phyloP scores from a whole-genome alignment of 768 basidiomycete species.

The Agaricus subrufescens region DNA sequence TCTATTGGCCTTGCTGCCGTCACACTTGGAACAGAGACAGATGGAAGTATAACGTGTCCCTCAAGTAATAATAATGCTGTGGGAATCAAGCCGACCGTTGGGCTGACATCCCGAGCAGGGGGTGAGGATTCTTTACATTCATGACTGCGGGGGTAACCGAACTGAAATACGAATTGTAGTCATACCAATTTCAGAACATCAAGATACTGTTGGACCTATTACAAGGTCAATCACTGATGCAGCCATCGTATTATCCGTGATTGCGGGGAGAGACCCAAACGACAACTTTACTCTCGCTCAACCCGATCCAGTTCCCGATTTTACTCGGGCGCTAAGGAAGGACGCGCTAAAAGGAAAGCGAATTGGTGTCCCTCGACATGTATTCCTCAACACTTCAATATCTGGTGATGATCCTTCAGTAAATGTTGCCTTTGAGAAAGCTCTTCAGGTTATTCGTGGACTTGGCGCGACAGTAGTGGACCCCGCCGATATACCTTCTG shows the following conservation, averaged over 20 bases:
- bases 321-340: slow-evolving; percentile 43
- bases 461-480: slow-evolving; percentile 55
- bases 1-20: slow-evolving; percentile 50
- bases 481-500: slow-evolving; percentile 56
- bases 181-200: slow-evolving; percentile 51
- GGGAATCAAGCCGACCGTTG: slow-evolving; percentile 59
- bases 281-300: slow-evolving; percentile 53
- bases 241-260: slow-evolving; percentile 50
- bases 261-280: slow-evolving; percentile 50
- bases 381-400: slow-evolving; percentile 29
- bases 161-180: slow-evolving; percentile 25
- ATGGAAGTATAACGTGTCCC: slow-evolving; percentile 53
- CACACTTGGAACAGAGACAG: slow-evolving; percentile 45
- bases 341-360: slow-evolving; percentile 46
- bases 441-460: slow-evolving; percentile 28
- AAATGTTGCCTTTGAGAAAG: slow-evolving; percentile 33
- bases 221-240: slow-evolving; percentile 49
- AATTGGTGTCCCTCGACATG: slow-evolving; percentile 47
- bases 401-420: slow-evolving; percentile 31
- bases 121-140: slow-evolving; percentile 25
- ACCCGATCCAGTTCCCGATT: slow-evolving; percentile 50
- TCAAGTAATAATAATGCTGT: slow-evolving; percentile 48
- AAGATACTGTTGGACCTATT: slow-evolving; percentile 59
- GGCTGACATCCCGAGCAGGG: slow-evolving; percentile 54
- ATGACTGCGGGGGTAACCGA: background rate